Evolutionary conservation across 306 rosid genomes (phyloP).

Genomic region (Vigna mungo): DNA sequence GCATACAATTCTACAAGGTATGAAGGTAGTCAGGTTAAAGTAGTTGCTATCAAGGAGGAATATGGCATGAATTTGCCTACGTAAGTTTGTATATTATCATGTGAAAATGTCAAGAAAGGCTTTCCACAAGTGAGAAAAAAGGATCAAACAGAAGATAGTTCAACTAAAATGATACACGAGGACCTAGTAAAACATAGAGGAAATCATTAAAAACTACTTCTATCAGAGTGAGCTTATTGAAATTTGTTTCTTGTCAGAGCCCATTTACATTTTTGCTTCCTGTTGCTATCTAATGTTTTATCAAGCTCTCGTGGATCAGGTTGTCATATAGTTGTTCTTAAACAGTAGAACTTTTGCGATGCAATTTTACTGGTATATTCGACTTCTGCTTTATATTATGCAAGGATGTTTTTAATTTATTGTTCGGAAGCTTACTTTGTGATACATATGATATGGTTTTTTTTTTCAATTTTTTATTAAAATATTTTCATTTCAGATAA

Average conservation of each 20-base stretch:
- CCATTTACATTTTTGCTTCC: not conserved
- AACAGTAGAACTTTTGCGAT: not conserved
- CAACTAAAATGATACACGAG: not conserved
- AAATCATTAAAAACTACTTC: not conserved
- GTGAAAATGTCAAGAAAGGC: not conserved
- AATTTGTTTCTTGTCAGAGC: not conserved
- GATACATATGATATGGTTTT: not conserved
- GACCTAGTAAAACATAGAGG: not conserved
- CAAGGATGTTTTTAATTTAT: not conserved
- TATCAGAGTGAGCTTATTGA: not conserved
- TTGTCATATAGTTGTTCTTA: not conserved
- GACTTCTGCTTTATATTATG: slow-evolving; percentile 7
- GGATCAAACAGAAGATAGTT: slow-evolving; percentile 1
- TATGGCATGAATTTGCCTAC: not conserved
- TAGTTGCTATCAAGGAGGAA: slow-evolving; percentile 1
- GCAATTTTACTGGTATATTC: slow-evolving; percentile 14
- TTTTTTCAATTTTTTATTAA: not conserved
- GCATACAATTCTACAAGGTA: not conserved
- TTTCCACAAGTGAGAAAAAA: not conserved
- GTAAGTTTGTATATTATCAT: not conserved
- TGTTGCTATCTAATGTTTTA: not conserved
- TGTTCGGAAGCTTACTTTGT: not conserved
- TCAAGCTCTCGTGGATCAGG: not conserved
- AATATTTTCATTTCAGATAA: not conserved
- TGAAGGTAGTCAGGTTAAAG: not conserved